phyloP scores from a whole-genome alignment of 345 rosid genomes.

The Boechera stricta region DNA sequence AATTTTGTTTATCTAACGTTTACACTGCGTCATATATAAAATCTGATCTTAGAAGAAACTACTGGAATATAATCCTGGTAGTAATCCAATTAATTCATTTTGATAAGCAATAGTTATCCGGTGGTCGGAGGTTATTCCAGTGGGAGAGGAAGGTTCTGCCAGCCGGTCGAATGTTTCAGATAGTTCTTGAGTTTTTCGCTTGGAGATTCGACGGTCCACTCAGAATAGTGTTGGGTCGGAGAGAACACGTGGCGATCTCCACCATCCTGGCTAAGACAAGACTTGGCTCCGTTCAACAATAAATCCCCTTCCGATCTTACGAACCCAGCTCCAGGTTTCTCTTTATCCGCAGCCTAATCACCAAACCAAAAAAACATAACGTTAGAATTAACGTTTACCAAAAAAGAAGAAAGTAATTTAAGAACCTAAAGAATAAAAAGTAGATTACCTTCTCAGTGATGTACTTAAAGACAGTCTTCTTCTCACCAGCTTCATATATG shows the following conservation, averaged over 20 bases:
- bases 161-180: slow-evolving; percentile 79
- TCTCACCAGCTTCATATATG: slow-evolving; percentile 92
- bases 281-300: slow-evolving; percentile 64
- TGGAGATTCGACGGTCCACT: slow-evolving; percentile 77
- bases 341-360: slow-evolving; percentile 75
- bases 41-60: not conserved
- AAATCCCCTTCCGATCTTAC: slow-evolving; percentile 85
- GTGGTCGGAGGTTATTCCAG: slow-evolving; percentile 36
- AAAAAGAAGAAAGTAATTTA: not conserved
- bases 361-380: slow-evolving; percentile 8
- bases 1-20: not conserved
- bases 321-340: slow-evolving; percentile 56
- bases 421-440: not conserved
- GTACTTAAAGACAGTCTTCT: slow-evolving; percentile 89
- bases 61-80: not conserved
- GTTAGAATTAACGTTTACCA: not conserved
- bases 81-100: not conserved
- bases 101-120: not conserved
- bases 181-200: slow-evolving; percentile 69
- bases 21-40: not conserved
- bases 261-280: slow-evolving; percentile 55
- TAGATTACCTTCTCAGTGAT: slow-evolving; percentile 73
- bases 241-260: slow-evolving; percentile 55
- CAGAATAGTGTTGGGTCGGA: slow-evolving; percentile 69
- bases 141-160: slow-evolving; percentile 70